Base-by-base conservation (phyloP, 129 eudicot species). In the Arctium lappa region DNA sequence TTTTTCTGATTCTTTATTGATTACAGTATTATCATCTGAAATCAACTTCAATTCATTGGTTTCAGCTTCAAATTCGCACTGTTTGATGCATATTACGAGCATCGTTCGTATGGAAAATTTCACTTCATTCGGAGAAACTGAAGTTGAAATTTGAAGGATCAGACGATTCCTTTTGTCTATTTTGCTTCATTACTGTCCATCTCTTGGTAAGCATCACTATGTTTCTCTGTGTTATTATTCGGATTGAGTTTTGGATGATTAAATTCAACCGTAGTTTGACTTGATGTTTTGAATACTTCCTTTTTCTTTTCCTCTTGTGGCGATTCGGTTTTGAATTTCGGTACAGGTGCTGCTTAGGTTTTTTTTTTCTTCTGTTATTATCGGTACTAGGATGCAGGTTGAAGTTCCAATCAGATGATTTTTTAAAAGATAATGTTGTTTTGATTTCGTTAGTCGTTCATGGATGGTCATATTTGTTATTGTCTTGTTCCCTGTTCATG, bases 201-300 rank as follows among this genome's bases (percentile, higher is more conserved):
- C 66, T 73, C 10, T 36, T 40, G 84, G 83, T 78, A 73, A 29
- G 70, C 29, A 62, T 73, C 79, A 8, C 29, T 72, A 38, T 2
- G 8, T 60, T 27, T 79, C 27, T 60, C 0, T 66, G 10, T 38
- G 42, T 40, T 78, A 40, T 84, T 63, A 62, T 63, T 74, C 6
- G 56, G 71, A 80, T 79, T 84, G 63, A 46, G 50, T 34, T 79
- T 78, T 38, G 18, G 79, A 78, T 56, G 69, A 31, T 72, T 84
- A 18, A 60, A 31, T 27, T 69, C 12, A 53, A 66, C 34, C 12
- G 38, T 31, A 82, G 66, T 68, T 68, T 82, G 85, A 68, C 76
- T 75, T 81, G 70, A 6, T 40, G 65, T 70, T 44, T 31, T 70
- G 50, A 46, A 33, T 70, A 48, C 16, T 48, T 71, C 27, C 0